Evolutionary conservation across 768 basidiomycete species (phyloP).

Genomic region (Cystofilobasidium capitatum): DNA sequence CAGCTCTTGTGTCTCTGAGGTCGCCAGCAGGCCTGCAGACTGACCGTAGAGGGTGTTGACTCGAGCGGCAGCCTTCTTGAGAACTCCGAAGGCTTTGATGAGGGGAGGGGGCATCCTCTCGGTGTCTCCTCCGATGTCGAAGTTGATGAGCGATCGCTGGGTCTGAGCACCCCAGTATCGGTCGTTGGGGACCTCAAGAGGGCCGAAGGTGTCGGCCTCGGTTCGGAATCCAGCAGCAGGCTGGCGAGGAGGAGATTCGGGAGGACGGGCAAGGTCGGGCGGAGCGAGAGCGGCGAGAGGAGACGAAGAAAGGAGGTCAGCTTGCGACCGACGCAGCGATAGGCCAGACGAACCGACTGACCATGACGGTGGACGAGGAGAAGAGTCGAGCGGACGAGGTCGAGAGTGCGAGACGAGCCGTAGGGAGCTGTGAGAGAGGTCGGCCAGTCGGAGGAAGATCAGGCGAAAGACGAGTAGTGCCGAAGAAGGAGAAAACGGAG

Average conservation of each 20-base stretch:
- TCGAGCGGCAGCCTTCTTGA: conserved; percentile 91
- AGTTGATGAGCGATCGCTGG: conserved; percentile 93
- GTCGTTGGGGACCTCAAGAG: conserved; percentile 74
- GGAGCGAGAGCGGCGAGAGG: neutral
- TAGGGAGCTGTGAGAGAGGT: conserved; percentile 1
- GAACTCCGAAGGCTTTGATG: conserved; percentile 92
- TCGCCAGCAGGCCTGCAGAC: neutral
- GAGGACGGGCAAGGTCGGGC: neutral
- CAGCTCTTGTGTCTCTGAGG: neutral
- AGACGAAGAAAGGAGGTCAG: neutral
- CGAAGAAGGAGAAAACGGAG: neutral
- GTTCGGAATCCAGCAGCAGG: conserved; percentile 43
- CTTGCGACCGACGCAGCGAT: neutral
- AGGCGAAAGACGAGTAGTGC: neutral
- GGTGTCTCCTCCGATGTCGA: conserved; percentile 90
- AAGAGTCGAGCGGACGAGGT: conserved; percentile 1
- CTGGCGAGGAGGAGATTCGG: conserved; percentile 9
- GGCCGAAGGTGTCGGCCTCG: conserved; percentile 93
- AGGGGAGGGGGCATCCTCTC: conserved; percentile 91
- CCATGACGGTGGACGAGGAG: conserved; percentile 28
- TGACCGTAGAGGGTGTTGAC: conserved; percentile 79
- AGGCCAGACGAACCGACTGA: conserved; percentile 3
- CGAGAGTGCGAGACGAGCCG: neutral
- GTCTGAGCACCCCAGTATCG: conserved; percentile 99
- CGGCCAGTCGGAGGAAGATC: neutral